A percentile compares a stretch with the other conserved stretches of the same genome.
Evolutionary conservation across 176 grass and related monocot species (phyloP).

Genomic region (Raddia guianensis): DNA sequence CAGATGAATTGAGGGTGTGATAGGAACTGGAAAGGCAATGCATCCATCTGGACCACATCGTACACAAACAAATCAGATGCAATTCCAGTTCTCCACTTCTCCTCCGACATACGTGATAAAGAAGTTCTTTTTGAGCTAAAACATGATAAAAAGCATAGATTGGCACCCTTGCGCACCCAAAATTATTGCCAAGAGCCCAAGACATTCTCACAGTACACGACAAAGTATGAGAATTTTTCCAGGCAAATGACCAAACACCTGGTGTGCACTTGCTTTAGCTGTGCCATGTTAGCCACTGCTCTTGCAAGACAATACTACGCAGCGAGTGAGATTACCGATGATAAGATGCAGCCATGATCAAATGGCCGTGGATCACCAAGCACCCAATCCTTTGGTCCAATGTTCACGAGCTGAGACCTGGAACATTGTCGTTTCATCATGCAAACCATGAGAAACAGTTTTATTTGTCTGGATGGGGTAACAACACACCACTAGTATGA

Average conservation of each 20-base stretch:
- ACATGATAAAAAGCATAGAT: too few relatives aligned
- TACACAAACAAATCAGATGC: conserved; percentile 13
- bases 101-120: background rate
- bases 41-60: background rate
- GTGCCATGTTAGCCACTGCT: conserved; percentile 12
- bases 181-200: background rate
- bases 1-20: conserved; percentile 12
- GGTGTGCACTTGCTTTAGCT: background rate
- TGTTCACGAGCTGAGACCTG: too few relatives aligned
- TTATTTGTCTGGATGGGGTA: background rate
- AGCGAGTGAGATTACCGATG: too few relatives aligned
- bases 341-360: background rate
- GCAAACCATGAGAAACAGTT: background rate
- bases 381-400: background rate
- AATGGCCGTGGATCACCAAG: background rate
- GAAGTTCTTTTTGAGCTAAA: background rate
- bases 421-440: background rate
- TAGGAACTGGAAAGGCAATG: conserved; percentile 10
- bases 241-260: conserved; percentile 20
- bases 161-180: background rate
- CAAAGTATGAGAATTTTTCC: background rate
- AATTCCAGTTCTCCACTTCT: conserved; percentile 30
- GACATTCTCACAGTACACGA: background rate
- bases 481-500: background rate
- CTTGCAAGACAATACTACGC: background rate